Evolutionary conservation across 2,329 filamentous ascomycete species (phyloP), one percentile per base, ranked within the genome.

Genomic region (Ilyonectria sp.): DNA sequence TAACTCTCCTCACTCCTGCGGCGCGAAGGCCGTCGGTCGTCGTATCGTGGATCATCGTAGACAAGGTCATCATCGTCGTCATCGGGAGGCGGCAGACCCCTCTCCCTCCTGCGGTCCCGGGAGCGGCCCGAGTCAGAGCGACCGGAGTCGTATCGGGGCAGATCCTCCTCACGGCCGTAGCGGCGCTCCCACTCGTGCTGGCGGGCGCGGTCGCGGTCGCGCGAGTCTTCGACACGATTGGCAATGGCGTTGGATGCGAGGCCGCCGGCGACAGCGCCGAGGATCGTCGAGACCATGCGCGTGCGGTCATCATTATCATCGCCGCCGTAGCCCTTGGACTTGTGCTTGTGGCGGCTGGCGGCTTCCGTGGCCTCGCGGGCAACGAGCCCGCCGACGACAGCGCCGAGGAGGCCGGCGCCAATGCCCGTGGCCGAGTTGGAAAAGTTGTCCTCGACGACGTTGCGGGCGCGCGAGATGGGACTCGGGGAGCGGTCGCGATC

Each of bases 211-310:
- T 78, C 79, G 35, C 77, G 76, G 15, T 79, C 78, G 13, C 78
- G 77, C 7, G 79, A 78, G 57, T 77, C 75, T 71, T 85, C 84
- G 11, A 86, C 75, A 52, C 79, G 79, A 69, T 82, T 84, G 69
- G 85, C 82, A 40, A 87, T 74, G 15, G 83, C 85, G 60, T 87
- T 89, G 13, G 86, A 87, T 5, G 86, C 86, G 10, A 89, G 79
- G 4, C 86, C 87, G 3, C 86, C 87, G 0, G 87, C 86, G 4
- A 87, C 85, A 1, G 86, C 87, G 2, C 87, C 87, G 4, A 89
- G 80, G 10, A 89, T 78, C 10, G 87, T 87, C 4, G 85, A 84
- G 17, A 88, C 75, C n/a, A 78, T 74, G 33, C 77, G 77, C 37
- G 76, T 76, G n/a, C 78, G 79, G 53, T 78, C 76, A 35, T 78